Base-by-base conservation (phyloP, 129 eudicot genomes). In the Arctium minus region DNA sequence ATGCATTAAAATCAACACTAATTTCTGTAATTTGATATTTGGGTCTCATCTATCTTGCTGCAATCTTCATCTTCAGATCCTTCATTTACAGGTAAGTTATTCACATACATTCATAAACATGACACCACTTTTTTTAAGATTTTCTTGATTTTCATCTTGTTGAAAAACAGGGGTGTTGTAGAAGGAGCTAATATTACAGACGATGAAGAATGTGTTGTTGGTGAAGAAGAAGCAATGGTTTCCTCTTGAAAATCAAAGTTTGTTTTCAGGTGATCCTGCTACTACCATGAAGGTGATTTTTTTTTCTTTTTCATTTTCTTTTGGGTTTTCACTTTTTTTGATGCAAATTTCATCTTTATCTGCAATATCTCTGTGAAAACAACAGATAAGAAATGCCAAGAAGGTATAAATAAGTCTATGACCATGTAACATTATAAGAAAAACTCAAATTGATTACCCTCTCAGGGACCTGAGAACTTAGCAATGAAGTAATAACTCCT, bases 211-310 rank as follows among this genome's bases (percentile, higher is more conserved):
- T 22, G 72, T 80, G 90, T 91, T 62, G 70, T 92, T 81, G 97
- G 97, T 62, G 97, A 92, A 85, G 98, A 92, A 79, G 98, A 94
- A 81, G 98, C 32, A 94, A 94, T 83, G 98, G 92, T 85, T 94
- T 88, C 78, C 91, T 94, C 31, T 70, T 87, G 44, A 92, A 94
- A 75, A 75, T 94, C 27, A 94, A 88, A 92, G 96, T 40, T 89
- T 94, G 77, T 94, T 94, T 81, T 94, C 97, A 32, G 98, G 98
- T 73, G 94, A 94, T 90, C 98, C 98, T 82, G 85, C 94, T n/a
- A 92, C 92, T 64, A 94, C 98, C 65, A 92, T 94, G 98, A 94
- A 94, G 98, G 98, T 92, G 39, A 36, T 4, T 8, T 75, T 40
- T 40, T 10, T 27, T 33, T 6, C 27, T 22, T 22, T 22, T 22